Percentiles rank a stretch among this genome's conserved stretches.
Conservation (phyloP, 129 eudicot species). For the sunflower (Helianthus annuus) region HanXRQr2.0-SUNRISE NC_035435.2:73650572-73651071, state of each 20-base stretch:
- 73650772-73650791: constrained; percentile 89
- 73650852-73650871: constrained; percentile 61
- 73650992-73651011: constrained; percentile 91
- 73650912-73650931: constrained; percentile 62
- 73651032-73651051: constrained; percentile 81
- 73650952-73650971: constrained; percentile 81
- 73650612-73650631: not conserved
- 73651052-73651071: constrained; percentile 90
- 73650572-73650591: too few relatives aligned
- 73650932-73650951: constrained; percentile 83
- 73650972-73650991: constrained; percentile 79
- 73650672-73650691: constrained; percentile 10
- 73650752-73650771: constrained; percentile 26
- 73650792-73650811: constrained; percentile 76
- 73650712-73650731: constrained; percentile 16
- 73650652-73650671: constrained; percentile 17
- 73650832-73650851: constrained; percentile 75
- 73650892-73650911: constrained; percentile 64
- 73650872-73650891: constrained; percentile 73
- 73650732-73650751: constrained; percentile 42
- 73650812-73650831: constrained; percentile 80
- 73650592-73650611: too few relatives aligned
- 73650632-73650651: not conserved
- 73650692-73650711: constrained; percentile 17
- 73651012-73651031: constrained; percentile 83